These are phyloP conservation scores for Biscogniauxia mediterranea DNA, from an alignment of 2,329 filamentous ascomycete species.

Conservation along the genomic window DNA sequence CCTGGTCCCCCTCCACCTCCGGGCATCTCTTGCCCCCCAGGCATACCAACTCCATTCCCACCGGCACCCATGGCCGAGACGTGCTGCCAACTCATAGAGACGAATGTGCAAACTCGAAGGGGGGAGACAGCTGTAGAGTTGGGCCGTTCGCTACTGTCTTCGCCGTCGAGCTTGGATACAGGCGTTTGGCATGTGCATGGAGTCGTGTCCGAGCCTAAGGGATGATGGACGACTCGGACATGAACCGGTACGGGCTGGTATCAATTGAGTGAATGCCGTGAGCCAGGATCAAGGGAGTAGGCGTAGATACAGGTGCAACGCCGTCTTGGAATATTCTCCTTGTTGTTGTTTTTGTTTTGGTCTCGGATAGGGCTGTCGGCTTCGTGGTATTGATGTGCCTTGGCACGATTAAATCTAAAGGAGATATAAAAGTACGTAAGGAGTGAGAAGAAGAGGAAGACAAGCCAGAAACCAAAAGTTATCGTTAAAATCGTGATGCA, in stretches of 20 bases:
- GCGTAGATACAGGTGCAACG: not conserved
- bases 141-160: constrained; percentile 25
- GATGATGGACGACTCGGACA: constrained; percentile 1
- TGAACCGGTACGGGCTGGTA: not conserved
- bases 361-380: not conserved
- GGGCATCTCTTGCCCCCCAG: constrained; percentile 40
- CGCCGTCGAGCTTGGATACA: constrained; percentile 20
- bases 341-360: not conserved
- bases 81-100: constrained; percentile 38
- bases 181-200: constrained; percentile 26
- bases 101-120: constrained; percentile 1
- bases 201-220: constrained; percentile 6
- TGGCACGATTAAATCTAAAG: not conserved
- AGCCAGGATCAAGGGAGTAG: not conserved
- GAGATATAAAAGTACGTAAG: not conserved
- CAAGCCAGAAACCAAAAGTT: not conserved
- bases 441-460: not conserved
- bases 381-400: not conserved
- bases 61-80: constrained; percentile 40
- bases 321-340: no score
- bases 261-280: constrained; percentile 14
- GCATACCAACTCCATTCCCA: constrained; percentile 43
- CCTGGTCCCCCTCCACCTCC: constrained; percentile 33
- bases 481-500: not conserved
- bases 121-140: constrained; percentile 14